Evolutionary conservation across 2,329 filamentous ascomycete species (phyloP).

Genomic region (Aureobasidium melanogenum): DNA sequence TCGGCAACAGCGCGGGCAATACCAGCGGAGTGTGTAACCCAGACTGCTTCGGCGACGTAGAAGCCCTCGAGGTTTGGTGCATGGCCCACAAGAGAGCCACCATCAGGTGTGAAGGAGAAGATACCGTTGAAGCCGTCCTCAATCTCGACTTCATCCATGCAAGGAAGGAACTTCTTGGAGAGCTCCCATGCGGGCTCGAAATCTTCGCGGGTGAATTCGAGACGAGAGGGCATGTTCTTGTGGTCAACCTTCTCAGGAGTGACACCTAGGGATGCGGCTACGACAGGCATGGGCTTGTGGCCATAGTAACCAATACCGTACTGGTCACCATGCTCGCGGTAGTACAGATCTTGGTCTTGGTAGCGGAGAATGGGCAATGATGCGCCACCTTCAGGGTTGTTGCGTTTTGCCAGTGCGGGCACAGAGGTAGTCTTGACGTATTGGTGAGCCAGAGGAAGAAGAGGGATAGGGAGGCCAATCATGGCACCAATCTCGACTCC

Average conservation of each 20-base stretch:
- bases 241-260: constrained; percentile 48
- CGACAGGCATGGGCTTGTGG: constrained; percentile 52
- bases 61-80: constrained; percentile 52
- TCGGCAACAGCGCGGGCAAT: constrained; percentile 54
- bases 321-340: constrained; percentile 54
- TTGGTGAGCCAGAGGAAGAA: constrained; percentile 54
- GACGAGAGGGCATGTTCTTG: constrained; percentile 54
- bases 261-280: constrained; percentile 44
- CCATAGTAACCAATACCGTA: constrained; percentile 58
- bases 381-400: constrained; percentile 41
- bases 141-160: constrained; percentile 42
- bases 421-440: constrained; percentile 54
- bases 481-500: constrained; percentile 56
- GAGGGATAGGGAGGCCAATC: constrained; percentile 48
- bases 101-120: constrained; percentile 58
- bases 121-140: constrained; percentile 57
- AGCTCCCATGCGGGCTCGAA: constrained; percentile 53
- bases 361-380: constrained; percentile 51
- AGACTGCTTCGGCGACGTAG: constrained; percentile 56
- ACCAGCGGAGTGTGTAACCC: constrained; percentile 58
- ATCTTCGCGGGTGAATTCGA: constrained; percentile 51
- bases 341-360: constrained; percentile 57
- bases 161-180: constrained; percentile 46
- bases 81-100: constrained; percentile 51
- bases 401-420: constrained; percentile 33